Base-by-base conservation (phyloP, 768 basidiomycete species). In the Nevesoporus exiguus region DNA sequence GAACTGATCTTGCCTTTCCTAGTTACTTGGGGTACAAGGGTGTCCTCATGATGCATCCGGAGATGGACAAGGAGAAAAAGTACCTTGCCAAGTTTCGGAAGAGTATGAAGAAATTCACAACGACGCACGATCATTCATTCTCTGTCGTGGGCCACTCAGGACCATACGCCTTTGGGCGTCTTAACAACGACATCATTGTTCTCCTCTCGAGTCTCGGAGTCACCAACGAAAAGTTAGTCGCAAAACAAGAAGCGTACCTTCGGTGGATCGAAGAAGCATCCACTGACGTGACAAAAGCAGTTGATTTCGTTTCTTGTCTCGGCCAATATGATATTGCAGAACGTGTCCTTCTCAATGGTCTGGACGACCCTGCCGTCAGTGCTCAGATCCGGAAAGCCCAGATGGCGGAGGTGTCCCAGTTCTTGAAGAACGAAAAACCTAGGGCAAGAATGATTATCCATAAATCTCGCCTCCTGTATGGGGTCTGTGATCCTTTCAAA, bases 11-110 rank as follows among this genome's bases (percentile, higher is more conserved):
- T 25, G 41, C n/a, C 7, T 8, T 40, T 34, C 21, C 11, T 24
- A 86, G 84, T 49, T 87, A 86, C 61, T 67, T 77, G n/a, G 85
- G 85, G 9, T 86, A 88, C 62, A 87, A 87, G 69, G 85, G 85
- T 6, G 85, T 87, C 7, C 65, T 86, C 21, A 84, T 84, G 82
- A 69, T 85, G 3, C 82, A 86, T 60, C 83, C 83, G 0, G 70
- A 77, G n/a, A 70, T 88, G 24, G 81, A 83, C 57, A 66, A 60
- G 24, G 71, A 78, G 43, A 76, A 74, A 49, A 63, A 71, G 45
- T 73, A 77, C 46, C 69, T 80, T 1, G 80, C 77, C 13, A 74
- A 84, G 55, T 86, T 88, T 58, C 77, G 85, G 19, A 77, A 80
- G 54, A 86, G 85, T 66, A 85, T 85, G 82, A 85, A 81, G 63